Evolutionary conservation across 306 rosid species (phyloP).

Genomic region (Casuarina equisetifolia): DNA sequence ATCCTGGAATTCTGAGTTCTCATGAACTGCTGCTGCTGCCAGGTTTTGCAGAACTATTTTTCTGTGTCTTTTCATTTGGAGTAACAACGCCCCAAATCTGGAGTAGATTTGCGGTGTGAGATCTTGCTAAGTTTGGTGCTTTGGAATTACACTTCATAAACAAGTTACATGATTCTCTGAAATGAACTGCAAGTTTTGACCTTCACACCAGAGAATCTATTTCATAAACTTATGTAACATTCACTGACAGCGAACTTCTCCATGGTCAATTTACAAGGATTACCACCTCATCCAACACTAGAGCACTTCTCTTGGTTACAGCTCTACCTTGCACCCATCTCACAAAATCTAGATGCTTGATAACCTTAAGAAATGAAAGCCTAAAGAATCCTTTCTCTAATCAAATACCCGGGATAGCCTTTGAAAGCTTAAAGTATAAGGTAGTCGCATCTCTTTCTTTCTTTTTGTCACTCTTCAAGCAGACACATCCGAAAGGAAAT

Average conservation of each 20-base stretch:
- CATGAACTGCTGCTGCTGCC: too few relatives aligned
- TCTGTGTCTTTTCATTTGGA: too few relatives aligned
- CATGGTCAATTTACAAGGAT: neutral
- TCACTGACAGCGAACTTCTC: neutral
- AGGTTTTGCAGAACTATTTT: too few relatives aligned
- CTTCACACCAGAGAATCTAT: neutral
- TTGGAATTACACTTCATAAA: neutral
- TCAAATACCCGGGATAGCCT: conserved; percentile 1
- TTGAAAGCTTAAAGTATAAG: conserved; percentile 3
- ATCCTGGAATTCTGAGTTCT: too few relatives aligned
- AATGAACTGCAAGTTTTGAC: neutral
- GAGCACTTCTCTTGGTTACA: neutral
- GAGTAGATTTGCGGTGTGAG: neutral
- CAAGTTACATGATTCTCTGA: neutral
- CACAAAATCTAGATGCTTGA: neutral
- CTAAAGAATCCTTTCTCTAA: neutral
- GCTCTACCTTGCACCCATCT: neutral
- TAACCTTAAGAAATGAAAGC: neutral
- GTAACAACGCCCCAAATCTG: neutral
- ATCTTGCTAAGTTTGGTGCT: neutral
- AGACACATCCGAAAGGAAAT: conserved; percentile 39
- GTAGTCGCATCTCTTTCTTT: neutral
- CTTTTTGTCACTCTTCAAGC: conserved; percentile 32
- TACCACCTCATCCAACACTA: conserved; percentile 5
- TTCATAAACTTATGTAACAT: neutral